A percentile compares a stretch with the other conserved stretches of the same genome.
phyloP scores from a whole-genome alignment of 2,329 filamentous ascomycete species.

The Xylaria multiplex region DNA sequence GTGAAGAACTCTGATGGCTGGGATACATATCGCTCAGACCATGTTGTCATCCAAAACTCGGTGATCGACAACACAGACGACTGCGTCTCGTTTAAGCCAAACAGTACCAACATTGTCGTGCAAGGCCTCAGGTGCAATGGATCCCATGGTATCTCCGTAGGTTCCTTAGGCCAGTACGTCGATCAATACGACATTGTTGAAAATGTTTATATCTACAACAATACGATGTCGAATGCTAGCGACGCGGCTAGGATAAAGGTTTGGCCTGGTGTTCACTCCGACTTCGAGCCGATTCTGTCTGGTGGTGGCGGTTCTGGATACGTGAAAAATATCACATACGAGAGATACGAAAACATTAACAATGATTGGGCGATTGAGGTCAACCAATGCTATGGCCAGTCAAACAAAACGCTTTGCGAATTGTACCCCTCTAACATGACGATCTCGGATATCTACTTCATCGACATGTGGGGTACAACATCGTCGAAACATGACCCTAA shows the following conservation, averaged over 20 bases:
- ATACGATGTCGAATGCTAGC: slow-evolving; percentile 67
- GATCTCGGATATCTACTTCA: slow-evolving; percentile 66
- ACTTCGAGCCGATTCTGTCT: slow-evolving; percentile 68
- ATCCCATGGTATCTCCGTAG: slow-evolving; percentile 78
- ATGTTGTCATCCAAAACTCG: slow-evolving; percentile 74
- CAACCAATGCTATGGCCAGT: slow-evolving; percentile 70
- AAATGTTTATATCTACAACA: slow-evolving; percentile 73
- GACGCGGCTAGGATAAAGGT: slow-evolving; percentile 79
- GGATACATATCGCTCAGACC: slow-evolving; percentile 70
- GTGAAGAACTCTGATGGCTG: slow-evolving; percentile 70
- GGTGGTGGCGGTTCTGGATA: slow-evolving; percentile 70
- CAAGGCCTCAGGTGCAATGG: slow-evolving; percentile 75
- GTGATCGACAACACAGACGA: slow-evolving; percentile 73
- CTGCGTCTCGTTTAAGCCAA: slow-evolving; percentile 80
- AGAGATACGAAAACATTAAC: slow-evolving; percentile 67
- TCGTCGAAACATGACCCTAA: slow-evolving; percentile 55
- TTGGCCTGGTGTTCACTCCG: slow-evolving; percentile 69
- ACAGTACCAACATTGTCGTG: slow-evolving; percentile 74
- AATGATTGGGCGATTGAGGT: slow-evolving; percentile 73
- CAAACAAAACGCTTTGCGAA: slow-evolving; percentile 51
- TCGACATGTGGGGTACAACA: slow-evolving; percentile 65
- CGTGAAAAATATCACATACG: slow-evolving; percentile 74
- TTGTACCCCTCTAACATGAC: slow-evolving; percentile 56
- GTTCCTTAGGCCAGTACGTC: slow-evolving; percentile 74
- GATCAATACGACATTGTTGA: slow-evolving; percentile 73